Conservation (phyloP, 108 stramenopile genomes). For the Cylindrotheca fusiformis region DNA sequence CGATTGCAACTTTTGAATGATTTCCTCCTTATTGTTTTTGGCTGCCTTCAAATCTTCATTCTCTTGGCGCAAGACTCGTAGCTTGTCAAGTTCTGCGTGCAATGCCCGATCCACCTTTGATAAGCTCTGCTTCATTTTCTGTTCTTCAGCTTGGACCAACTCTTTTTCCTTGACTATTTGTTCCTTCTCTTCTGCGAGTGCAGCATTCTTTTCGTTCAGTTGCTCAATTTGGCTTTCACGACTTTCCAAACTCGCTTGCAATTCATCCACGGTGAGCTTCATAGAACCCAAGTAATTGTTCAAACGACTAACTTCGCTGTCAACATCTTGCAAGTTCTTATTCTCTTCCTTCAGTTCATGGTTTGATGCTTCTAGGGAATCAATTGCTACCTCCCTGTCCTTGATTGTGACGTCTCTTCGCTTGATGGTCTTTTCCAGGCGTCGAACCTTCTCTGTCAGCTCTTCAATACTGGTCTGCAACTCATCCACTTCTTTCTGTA, state of each 20-base stretch:
- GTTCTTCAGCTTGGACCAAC: background rate
- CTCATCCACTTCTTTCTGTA: background rate
- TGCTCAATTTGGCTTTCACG: background rate
- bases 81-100: background rate
- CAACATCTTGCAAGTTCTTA: background rate
- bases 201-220: background rate
- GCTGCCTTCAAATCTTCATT: background rate
- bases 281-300: constrained; percentile 1
- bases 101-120: background rate
- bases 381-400: background rate
- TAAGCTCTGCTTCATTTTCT: background rate
- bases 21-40: background rate
- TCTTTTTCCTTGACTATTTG: background rate
- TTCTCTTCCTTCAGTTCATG: background rate
- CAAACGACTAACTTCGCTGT: background rate
- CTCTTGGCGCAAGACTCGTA: background rate
- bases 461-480: background rate
- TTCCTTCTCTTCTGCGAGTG: background rate
- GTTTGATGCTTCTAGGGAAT: background rate
- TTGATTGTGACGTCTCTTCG: background rate
- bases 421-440: background rate
- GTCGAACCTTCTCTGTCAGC: background rate
- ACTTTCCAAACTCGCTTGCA: background rate
- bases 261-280: background rate
- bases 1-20: background rate